phyloP scores from a whole-genome alignment of 441 rosid species.

The Pelargonium fulgidum region DNA sequence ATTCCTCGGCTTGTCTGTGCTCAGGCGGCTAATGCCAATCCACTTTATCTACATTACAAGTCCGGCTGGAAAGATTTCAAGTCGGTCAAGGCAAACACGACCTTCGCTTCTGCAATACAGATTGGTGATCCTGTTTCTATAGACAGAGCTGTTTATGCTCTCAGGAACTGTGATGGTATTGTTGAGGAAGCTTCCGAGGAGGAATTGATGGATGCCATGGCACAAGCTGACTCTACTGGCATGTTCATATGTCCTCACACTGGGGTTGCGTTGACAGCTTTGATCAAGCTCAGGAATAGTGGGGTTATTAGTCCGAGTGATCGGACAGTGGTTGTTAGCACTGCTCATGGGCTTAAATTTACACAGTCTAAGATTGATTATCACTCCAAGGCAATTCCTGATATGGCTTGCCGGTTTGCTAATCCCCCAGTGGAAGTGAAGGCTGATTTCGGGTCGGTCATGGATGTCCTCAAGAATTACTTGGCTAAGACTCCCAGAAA shows the following conservation, averaged over 20 bases:
- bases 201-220: conserved; percentile 70
- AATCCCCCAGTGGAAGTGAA: conserved; percentile 53
- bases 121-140: conserved; percentile 30
- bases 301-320: conserved; percentile 52
- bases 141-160: conserved; percentile 58
- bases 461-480: conserved; percentile 53
- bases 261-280: conserved; percentile 61
- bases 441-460: conserved; percentile 60
- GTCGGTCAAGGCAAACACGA: conserved; percentile 20
- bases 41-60: conserved; percentile 43
- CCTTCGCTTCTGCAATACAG: conserved; percentile 27
- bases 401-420: conserved; percentile 53
- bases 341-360: conserved; percentile 71
- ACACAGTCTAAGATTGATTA: conserved; percentile 59
- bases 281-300: conserved; percentile 49
- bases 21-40: conserved; percentile 38
- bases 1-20: conserved; percentile 43
- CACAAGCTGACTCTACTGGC: conserved; percentile 61
- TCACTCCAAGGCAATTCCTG: conserved; percentile 51
- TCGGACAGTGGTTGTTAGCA: conserved; percentile 57
- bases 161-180: conserved; percentile 48
- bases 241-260: conserved; percentile 75
- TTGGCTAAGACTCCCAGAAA: conserved; percentile 33
- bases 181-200: conserved; percentile 70
- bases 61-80: conserved; percentile 29